Base-by-base conservation (phyloP, 345 rosid species). In the Isatis tinctoria region DNA sequence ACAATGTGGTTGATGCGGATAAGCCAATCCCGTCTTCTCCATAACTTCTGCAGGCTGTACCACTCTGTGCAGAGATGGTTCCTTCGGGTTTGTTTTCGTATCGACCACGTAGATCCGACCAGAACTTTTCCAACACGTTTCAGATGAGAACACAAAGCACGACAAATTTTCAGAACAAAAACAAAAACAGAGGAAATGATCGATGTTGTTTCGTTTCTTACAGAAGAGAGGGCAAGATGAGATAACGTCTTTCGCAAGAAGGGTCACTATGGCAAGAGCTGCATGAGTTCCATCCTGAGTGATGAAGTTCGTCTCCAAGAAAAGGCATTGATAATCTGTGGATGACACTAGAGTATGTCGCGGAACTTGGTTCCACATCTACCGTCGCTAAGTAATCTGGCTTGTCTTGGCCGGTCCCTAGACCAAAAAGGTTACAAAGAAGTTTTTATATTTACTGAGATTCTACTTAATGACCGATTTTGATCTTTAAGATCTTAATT, bases 1-100 rank as follows among this genome's bases (percentile, higher is more conserved):
- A 80, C 96, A 93, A 78, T 90, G 97, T 2, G 92, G 76, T n/a
- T 96, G 91, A 85, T 93, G 98, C n/a, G 97, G 96, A 79, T 79
- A 90, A 22, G 96, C 92, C 18, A 93, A 83, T 59, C 96, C 89
- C 3, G 97, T 45, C 51, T 93, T 93, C 69, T 79, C 60, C 1
- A 45, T 22, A 45, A 17, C 22, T 10, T 45, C 22, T 16, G 10
- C 70, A 32, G 93, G 78, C 32, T 90, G 86, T 26, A 92, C 93
- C 66, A 82, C 83, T 81, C 87, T 86, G 89, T 45, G 51, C 51
- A 45, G 4, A 45, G 51, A 45, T 45, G 51, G 51, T 45, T 45
- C 51, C 51, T 45, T 45, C 22, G 51, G 51, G 73, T 92, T 79
- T 65, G 84, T 86, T 43, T 40, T 62, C 3, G 89, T 86, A 61